These are phyloP conservation scores for Crucibulum laeve DNA, from an alignment of 768 basidiomycete genomes.

Conservation along the genomic window DNA sequence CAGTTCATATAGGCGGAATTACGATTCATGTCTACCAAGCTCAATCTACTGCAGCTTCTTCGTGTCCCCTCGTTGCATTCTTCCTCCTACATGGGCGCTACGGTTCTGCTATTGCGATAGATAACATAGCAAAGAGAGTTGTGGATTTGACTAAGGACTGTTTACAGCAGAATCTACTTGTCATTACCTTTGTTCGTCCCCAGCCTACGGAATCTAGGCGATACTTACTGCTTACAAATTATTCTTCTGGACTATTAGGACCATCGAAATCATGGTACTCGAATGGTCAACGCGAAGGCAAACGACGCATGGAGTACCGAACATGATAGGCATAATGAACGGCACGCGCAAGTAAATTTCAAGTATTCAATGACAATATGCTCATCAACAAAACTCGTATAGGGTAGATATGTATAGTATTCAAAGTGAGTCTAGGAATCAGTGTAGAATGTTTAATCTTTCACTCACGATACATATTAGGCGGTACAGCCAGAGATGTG, in stretches of 20 bases:
- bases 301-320: slow-evolving; percentile 33
- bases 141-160: slow-evolving; percentile 10
- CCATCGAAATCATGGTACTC: slow-evolving; percentile 41
- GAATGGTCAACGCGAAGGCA: slow-evolving; percentile 24
- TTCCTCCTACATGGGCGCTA: slow-evolving; percentile 41
- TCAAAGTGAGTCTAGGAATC: slow-evolving; percentile 25
- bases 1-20: slow-evolving; percentile 31
- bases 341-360: slow-evolving; percentile 33
- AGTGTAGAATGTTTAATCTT: not conserved
- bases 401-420: slow-evolving; percentile 47
- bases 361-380: not conserved
- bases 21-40: slow-evolving; percentile 27
- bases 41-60: slow-evolving; percentile 7
- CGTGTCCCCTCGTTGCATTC: slow-evolving; percentile 25
- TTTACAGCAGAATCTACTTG: slow-evolving; percentile 19
- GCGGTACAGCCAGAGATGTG: slow-evolving; percentile 70
- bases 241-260: slow-evolving; percentile 23
- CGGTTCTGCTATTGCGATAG: slow-evolving; percentile 22
- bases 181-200: slow-evolving; percentile 33
- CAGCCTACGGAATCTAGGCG: not conserved
- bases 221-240: not conserved
- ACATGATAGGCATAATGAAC: slow-evolving; percentile 23
- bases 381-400: not conserved
- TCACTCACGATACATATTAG: slow-evolving; percentile 14
- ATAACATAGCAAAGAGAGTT: slow-evolving; percentile 20